Base-by-base conservation (phyloP, 2,329 filamentous ascomycete genomes). In the Bipolaris cookei region DNA sequence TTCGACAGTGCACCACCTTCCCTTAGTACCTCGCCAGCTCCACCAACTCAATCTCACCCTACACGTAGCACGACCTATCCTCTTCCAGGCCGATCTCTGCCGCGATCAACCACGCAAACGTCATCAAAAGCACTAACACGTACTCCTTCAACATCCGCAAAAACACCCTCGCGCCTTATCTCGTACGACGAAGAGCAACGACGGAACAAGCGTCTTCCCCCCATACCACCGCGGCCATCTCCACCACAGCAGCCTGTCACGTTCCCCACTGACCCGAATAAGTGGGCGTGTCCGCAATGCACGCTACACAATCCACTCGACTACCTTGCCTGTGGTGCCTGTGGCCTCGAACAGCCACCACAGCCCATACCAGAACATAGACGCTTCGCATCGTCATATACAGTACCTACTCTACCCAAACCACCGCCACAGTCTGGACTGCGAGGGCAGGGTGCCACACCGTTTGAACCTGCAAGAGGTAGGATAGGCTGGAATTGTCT, bases 251-350 rank as follows among this genome's bases (percentile, higher is more conserved):
- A 58, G 45, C 39, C 56, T 14, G 43, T 55, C 32, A 56, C 51
- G 38, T 60, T 70, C 28, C 71, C 69, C n/a, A 60, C 64, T 3
- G 67, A 69, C 35, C 67, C 71, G 3, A 68, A 78, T 51, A 77
- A 81, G 39, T 89, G 86, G 86, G 79, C 80, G 21, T 89, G 86
- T 67, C 78, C 82, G 10, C 79, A 83, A 57, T 89, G 86, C 73
- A 89, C 86, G 0, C 81, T 88, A 35, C 80, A 84, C 57, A 89
- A 89, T 58, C 83, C 84, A 1, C 66, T 83, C n/a, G 80, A 81
- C 23, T 86, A 82, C 62, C 80, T 88, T 10, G 80, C 81, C 42
- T 89, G 86, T 71, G 86, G 86, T 56, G 86, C 82, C 2, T 89
- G 86, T 65, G 80, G 79, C 6, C 75, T 82, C 2, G 85, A 88